phyloP scores from a whole-genome alignment of 2,329 filamentous ascomycete species.

The Coleophoma cylindrospora region DNA sequence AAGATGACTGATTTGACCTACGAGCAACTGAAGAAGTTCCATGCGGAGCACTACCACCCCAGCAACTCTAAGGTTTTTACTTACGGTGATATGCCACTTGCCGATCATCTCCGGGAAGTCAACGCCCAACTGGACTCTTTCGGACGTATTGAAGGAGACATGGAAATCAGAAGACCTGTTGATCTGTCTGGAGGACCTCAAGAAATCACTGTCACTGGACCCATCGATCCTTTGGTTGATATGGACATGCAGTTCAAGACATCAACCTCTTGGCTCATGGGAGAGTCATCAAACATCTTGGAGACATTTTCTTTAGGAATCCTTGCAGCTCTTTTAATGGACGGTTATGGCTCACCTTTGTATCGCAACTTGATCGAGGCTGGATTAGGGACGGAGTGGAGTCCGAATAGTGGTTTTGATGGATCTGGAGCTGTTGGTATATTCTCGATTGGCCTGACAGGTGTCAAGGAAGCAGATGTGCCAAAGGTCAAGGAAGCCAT shows the following conservation, averaged over 20 bases:
- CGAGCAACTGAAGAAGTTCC: slow-evolving; percentile 81
- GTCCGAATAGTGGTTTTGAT: slow-evolving; percentile 91
- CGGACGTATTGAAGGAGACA: slow-evolving; percentile 62
- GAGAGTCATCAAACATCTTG: slow-evolving; percentile 74
- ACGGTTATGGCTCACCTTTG: slow-evolving; percentile 91
- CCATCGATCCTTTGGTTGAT: slow-evolving; percentile 81
- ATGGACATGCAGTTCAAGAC: slow-evolving; percentile 88
- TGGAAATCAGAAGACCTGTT: slow-evolving; percentile 71
- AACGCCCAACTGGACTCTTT: slow-evolving; percentile 71
- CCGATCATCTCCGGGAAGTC: slow-evolving; percentile 75
- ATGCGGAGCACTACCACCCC: slow-evolving; percentile 90
- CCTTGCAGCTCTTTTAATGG: slow-evolving; percentile 77
- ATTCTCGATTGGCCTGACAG: slow-evolving; percentile 86
- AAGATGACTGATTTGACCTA: slow-evolving; percentile 96
- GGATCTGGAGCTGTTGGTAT: slow-evolving; percentile 70
- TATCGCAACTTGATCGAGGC: slow-evolving; percentile 86
- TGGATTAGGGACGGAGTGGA: slow-evolving; percentile 88
- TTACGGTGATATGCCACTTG: slow-evolving; percentile 87
- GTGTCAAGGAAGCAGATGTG: slow-evolving; percentile 78
- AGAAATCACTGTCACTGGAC: slow-evolving; percentile 69
- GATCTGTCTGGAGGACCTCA: slow-evolving; percentile 62
- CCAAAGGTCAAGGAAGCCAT: slow-evolving; percentile 71
- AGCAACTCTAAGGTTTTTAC: slow-evolving; percentile 96
- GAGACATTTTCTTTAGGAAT: slow-evolving; percentile 86
- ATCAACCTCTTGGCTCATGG: slow-evolving; percentile 87